Evolutionary conservation across 2,329 filamentous ascomycete genomes (phyloP).

Genomic region (Ceratocystiopsis brevicomis): DNA sequence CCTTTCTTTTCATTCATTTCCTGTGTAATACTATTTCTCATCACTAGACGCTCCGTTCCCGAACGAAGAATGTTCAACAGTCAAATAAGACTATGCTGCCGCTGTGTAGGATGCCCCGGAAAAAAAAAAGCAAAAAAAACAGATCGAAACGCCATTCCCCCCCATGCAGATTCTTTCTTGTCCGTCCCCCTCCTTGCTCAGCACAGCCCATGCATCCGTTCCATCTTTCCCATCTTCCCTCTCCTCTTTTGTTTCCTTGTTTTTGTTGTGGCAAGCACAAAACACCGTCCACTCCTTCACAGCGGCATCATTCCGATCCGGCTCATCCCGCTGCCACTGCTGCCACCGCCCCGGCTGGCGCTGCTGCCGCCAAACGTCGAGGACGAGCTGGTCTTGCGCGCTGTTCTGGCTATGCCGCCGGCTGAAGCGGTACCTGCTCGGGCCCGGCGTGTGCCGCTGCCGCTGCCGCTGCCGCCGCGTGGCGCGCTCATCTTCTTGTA

Average conservation of each 20-base stretch:
- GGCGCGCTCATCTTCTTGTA: background rate
- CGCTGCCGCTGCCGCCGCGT: constrained; percentile 5
- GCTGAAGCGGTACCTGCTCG: background rate
- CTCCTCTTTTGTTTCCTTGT: background rate
- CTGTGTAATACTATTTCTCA: too few relatives aligned
- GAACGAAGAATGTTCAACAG: too few relatives aligned
- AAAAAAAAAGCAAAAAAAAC: too few relatives aligned
- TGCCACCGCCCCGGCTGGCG: constrained; percentile 1
- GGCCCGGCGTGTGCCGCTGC: constrained; percentile 3
- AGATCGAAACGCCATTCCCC: too few relatives aligned
- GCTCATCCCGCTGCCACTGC: constrained; percentile 1
- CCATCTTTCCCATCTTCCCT: background rate
- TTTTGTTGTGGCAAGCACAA: background rate
- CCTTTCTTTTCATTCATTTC: too few relatives aligned
- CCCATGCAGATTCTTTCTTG: background rate
- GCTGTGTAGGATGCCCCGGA: too few relatives aligned
- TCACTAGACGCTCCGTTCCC: too few relatives aligned
- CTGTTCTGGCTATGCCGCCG: background rate
- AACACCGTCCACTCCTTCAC: constrained; percentile 1
- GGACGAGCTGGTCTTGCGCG: too few relatives aligned
- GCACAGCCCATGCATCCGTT: background rate
- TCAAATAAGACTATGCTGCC: too few relatives aligned
- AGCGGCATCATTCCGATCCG: constrained; percentile 12
- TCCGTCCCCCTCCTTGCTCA: background rate
- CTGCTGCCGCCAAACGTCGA: background rate